phyloP scores from a whole-genome alignment of 768 basidiomycete species.

The Postia placenta region DNA sequence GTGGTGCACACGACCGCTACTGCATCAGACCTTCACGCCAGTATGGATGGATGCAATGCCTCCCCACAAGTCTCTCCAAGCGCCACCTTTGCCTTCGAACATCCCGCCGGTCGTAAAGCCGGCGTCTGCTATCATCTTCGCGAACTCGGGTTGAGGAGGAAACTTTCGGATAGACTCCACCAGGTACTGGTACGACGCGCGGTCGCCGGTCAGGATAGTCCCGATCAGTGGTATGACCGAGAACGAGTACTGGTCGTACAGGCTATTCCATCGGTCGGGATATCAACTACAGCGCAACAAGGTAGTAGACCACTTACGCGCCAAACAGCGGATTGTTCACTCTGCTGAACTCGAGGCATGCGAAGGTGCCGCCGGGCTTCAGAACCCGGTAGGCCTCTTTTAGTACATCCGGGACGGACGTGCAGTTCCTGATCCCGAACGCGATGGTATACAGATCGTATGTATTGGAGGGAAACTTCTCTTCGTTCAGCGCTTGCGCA shows the following conservation, averaged over 20 bases:
- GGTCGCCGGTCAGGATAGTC: slow-evolving; percentile 93
- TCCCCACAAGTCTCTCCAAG: slow-evolving; percentile 82
- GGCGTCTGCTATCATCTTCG: slow-evolving; percentile 81
- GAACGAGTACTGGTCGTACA: slow-evolving; percentile 96
- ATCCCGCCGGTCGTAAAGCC: slow-evolving; percentile 67
- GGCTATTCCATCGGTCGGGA: slow-evolving; percentile 33
- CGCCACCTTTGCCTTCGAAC: slow-evolving; percentile 66
- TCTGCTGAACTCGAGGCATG: slow-evolving; percentile 93
- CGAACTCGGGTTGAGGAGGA: slow-evolving; percentile 83
- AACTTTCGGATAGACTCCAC: slow-evolving; percentile 96
- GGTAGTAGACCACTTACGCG: slow-evolving; percentile 40
- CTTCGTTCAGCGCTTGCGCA: slow-evolving; percentile 69
- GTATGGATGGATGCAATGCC: slow-evolving; percentile 85
- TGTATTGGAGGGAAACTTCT: slow-evolving; percentile 70
- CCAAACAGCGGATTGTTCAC: slow-evolving; percentile 84
- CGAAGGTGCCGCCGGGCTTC: slow-evolving; percentile 93
- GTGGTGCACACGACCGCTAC: too few relatives aligned
- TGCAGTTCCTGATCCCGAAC: slow-evolving; percentile 97
- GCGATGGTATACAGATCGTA: slow-evolving; percentile 98
- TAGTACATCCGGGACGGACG: slow-evolving; percentile 82
- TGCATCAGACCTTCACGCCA: slow-evolving; percentile 69
- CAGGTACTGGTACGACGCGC: slow-evolving; percentile 94
- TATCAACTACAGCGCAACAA: background rate
- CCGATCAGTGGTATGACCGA: slow-evolving; percentile 90
- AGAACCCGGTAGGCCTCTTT: slow-evolving; percentile 89